Evolutionary conservation across 1,139 yeast genomes (phyloP), one percentile per base, ranked within the genome.

Genomic region (Nakaseomyces delphensis): DNA sequence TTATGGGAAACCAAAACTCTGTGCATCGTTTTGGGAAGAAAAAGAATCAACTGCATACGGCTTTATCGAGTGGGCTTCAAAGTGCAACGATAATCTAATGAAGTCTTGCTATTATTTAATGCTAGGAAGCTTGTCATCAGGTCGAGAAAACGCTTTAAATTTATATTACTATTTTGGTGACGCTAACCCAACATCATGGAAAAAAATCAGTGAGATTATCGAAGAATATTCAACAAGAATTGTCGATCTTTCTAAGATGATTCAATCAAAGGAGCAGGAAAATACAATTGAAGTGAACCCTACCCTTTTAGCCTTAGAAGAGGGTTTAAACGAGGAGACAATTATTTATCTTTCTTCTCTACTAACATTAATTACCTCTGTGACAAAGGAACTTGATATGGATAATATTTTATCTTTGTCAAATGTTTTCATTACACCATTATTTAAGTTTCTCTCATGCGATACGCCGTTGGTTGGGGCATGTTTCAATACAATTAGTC

Each of bases 41-140:
- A 73, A 79, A 15, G 79, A 74, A 40, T 71, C 82, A 3, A 68
- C 73, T 39, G 63, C 78, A 1, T 72, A 77, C 53, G 96, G 96
- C 0, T 89, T 91, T 53, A 68, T 89, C 40, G 75, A 75, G 37
- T 89, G 97, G 97, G 94, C 94, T 0, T 72, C 93, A 3, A 77
- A 79, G 45, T 83, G 89, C 54, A 86, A 83, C 48, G 84, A 91
- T 11, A 81, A 93, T 5, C 68, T 87, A 43, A 86, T 89, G 67
- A 76, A 86, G 40, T 82, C 97, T 0, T 75, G 95, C 0, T 87
- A 82, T 54, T 79, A 91, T 50, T 70, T 85, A 45, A 73, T 91
- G 70, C 66, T 91, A 43, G 79, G 93, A 1, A 79, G 94, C 4
- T 67, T 91, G 36, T 69, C 91, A 0, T 71, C 73, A 15, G 85